Base-by-base conservation (phyloP, 108 stramenopile genomes). In the Aurantiochytrium sp. region DNA sequence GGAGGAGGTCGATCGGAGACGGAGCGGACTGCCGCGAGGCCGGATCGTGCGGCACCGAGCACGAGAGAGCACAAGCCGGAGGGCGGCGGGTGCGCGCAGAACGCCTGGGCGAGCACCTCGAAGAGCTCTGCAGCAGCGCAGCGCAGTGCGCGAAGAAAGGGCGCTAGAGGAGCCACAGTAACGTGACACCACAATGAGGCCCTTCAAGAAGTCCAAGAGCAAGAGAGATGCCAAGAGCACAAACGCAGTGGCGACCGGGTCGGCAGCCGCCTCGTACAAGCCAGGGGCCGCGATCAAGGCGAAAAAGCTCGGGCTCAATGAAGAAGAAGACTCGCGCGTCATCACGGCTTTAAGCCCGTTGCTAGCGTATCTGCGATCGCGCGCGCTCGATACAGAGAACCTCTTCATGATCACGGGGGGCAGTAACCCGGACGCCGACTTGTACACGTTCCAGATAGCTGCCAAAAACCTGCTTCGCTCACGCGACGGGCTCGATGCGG, bases 231-330 rank as follows among this genome's bases (percentile, higher is more conserved):
- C 60, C 60, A 64, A 64, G 35, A 16, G 35, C 35, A 16, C 60
- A 10, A 16, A 16, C 60, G 35, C 25, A 64, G 35, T 0, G 60
- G 14, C 0, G 25, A 21, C 60, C 29, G 60, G 29, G 25, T 28
- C 28, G 28, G 28, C 28, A 28, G 28, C 28, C 28, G 35, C 8
- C 29, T 10, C 60, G 25, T 64, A 64, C 60, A 64, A 64, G 60
- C 35, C 35, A 35, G 28, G 28, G 28, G 28, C 28, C 28, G 28
- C 28, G 28, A 28, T 35, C 29, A 25, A 16, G 35, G 60, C 29
- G 21, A 83, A 51, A 21, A 51, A 83, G 73, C 73, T 83, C 5
- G 73, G 49, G 19, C 73, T 83, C 73, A 83, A 83, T 83, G 73
- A 51, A 51, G 73, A 83, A 51, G 73, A 83, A 83, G 49, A 51